A percentile compares a stretch with the other conserved stretches of the same genome.
phyloP scores from a whole-genome alignment of 2,329 filamentous ascomycete species.

The Verticillium alfalfae region DNA sequence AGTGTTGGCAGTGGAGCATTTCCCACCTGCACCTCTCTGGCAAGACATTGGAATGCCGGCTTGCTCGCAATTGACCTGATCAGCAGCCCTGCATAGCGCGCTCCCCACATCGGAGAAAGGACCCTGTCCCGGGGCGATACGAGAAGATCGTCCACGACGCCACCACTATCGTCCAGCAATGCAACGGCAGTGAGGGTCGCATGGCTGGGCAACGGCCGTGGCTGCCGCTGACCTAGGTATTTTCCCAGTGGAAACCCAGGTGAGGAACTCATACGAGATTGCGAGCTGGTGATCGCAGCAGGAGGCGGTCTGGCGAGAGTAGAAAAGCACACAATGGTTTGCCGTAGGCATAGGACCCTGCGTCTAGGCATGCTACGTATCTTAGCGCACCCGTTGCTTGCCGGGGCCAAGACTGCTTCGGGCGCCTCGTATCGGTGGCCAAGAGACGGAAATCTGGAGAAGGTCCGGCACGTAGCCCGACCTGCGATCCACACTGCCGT shows the following conservation, averaged over 20 bases:
- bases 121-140: not conserved
- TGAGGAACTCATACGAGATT: not conserved
- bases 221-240: not conserved
- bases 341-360: not conserved
- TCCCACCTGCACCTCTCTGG: no score
- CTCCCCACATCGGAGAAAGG: not conserved
- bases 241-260: no score
- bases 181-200: not conserved
- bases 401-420: not conserved
- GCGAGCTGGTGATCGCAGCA: not conserved
- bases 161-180: not conserved
- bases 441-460: not conserved
- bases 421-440: not conserved
- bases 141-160: not conserved
- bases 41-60: no score
- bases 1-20: not conserved
- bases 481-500: not conserved
- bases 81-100: not conserved
- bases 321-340: not conserved
- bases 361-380: no score
- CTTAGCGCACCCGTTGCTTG: not conserved
- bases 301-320: not conserved
- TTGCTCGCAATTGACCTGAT: not conserved
- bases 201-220: not conserved
- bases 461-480: not conserved